Evolutionary conservation across 805 yeast genomes (phyloP).

Genomic region (Saccharomyces cerevisiae): DNA sequence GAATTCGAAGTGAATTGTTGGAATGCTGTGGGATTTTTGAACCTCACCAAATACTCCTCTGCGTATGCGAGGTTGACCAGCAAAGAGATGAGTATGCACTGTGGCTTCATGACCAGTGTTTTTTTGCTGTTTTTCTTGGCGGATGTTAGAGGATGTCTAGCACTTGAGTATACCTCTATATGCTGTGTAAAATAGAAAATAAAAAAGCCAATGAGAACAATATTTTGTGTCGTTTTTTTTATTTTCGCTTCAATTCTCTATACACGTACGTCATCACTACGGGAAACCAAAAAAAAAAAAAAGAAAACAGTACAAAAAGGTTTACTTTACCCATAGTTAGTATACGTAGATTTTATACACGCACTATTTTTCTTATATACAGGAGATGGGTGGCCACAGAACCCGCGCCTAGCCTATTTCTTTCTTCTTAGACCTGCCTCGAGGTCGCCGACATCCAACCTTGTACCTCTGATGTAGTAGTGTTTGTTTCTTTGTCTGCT

Average conservation of each 20-base stretch:
- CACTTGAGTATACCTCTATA: no score
- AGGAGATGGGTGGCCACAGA: not conserved
- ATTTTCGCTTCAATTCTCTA: not conserved
- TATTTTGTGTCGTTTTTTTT: not conserved
- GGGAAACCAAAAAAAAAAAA: not conserved
- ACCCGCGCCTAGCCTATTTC: constrained; percentile 5
- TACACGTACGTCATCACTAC: not conserved
- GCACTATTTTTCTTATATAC: not conserved
- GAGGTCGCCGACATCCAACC: constrained; percentile 66
- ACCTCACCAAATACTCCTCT: constrained; percentile 41
- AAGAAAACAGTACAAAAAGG: not conserved
- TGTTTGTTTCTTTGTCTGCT: constrained; percentile 70
- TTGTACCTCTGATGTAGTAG: constrained; percentile 77
- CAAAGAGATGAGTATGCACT: constrained; percentile 1
- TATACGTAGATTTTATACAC: not conserved
- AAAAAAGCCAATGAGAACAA: no score
- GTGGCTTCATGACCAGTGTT: not conserved
- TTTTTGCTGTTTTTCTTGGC: no score
- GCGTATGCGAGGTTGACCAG: constrained; percentile 5
- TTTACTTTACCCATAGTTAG: not conserved
- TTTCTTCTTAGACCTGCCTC: constrained; percentile 37
- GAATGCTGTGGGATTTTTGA: constrained; percentile 42
- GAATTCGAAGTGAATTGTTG: constrained; percentile 43
- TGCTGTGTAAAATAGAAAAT: not conserved
- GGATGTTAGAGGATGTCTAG: no score